Evolutionary conservation across 768 basidiomycete genomes (phyloP).

Genomic region (Boletus coccyginus): DNA sequence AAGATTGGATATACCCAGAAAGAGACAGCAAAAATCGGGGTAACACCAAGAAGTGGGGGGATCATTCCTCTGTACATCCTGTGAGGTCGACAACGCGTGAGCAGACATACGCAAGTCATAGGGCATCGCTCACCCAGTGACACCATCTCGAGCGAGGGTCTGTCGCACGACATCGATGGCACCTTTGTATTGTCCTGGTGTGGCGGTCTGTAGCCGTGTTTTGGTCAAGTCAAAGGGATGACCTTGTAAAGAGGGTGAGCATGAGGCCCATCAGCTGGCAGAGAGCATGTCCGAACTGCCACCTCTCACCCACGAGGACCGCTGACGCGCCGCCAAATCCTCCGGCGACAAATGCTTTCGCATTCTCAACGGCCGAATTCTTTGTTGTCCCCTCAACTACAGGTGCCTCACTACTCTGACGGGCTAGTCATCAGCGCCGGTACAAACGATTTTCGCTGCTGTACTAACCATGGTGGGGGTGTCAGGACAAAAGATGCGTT

Average conservation of each 20-base stretch:
- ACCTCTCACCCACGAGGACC: slow-evolving; percentile 79
- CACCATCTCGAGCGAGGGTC: slow-evolving; percentile 86
- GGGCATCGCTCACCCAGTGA: slow-evolving; percentile 63
- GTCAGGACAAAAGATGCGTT: slow-evolving; percentile 3
- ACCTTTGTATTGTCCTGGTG: slow-evolving; percentile 84
- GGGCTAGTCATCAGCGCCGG: slow-evolving; percentile 6
- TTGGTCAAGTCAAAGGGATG: slow-evolving; percentile 98
- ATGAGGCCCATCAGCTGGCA: background rate
- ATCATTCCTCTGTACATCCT: slow-evolving; percentile 93
- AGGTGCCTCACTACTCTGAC: slow-evolving; percentile 26
- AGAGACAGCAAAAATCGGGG: slow-evolving; percentile 96
- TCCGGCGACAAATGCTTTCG: slow-evolving; percentile 90
- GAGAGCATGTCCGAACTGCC: background rate
- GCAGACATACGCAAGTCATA: background rate
- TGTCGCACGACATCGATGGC: slow-evolving; percentile 93
- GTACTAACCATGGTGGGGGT: slow-evolving; percentile 28
- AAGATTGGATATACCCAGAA: slow-evolving; percentile 72
- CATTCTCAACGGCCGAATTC: slow-evolving; percentile 35
- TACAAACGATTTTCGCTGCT: background rate
- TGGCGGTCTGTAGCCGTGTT: slow-evolving; percentile 92
- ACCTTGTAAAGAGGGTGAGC: slow-evolving; percentile 44
- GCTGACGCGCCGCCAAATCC: slow-evolving; percentile 88
- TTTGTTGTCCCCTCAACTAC: slow-evolving; percentile 18
- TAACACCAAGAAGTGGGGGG: slow-evolving; percentile 90
- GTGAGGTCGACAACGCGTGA: slow-evolving; percentile 2